Base-by-base conservation (phyloP, 345 rosid genomes). In the Melaleuca alternifolia region DNA sequence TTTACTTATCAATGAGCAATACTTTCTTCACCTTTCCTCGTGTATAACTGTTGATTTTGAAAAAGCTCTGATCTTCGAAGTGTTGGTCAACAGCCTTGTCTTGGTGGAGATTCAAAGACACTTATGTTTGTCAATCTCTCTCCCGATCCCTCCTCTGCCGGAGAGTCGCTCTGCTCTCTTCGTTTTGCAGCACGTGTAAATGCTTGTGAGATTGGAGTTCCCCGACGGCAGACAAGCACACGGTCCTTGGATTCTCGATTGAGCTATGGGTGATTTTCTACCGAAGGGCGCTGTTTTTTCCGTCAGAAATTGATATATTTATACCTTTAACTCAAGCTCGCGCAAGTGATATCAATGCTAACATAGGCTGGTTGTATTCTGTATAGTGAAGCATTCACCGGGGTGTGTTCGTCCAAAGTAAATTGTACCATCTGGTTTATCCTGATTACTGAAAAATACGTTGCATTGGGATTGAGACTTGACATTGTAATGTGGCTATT, bases 171-270 rank as follows among this genome's bases (percentile, higher is more conserved):
- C 9, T 98, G 99, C 91, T 98, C 99, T 21, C 94, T 98, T 23
- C 93, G 99, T 30, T 98, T 98, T 5, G 99, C 99, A 76, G 97
- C 99, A 11, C 91, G 99, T 87, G 99, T 98, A 28, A 98, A 98
- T 89, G 96, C 99, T 54, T 98, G 99, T n/a, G 99, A 98, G 91
- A 98, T 98, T 84, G 99, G 99, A 83, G 93, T 94, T 76, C 98
- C 99, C 11, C 91, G 99, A 18, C 96, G 99, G 16, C 96, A 95
- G 83, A 92, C 92, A 81, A 90, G 87, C 87, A 84, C 88, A 33
- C 89, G 92, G 56, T 87, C 90, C 50, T 82, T 90, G 41, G 99
- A 96, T 50, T 90, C 92, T 85, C 98, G 98, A 52, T 89, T 96
- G 91, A 97, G 98, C 90, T 93, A 90, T 37, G 97, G 98, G 65